Evolutionary conservation across 371 early-diverging fungal genomes (phyloP), one percentile per base, ranked within the genome.

Genomic region (Haplosporangium sp.): DNA sequence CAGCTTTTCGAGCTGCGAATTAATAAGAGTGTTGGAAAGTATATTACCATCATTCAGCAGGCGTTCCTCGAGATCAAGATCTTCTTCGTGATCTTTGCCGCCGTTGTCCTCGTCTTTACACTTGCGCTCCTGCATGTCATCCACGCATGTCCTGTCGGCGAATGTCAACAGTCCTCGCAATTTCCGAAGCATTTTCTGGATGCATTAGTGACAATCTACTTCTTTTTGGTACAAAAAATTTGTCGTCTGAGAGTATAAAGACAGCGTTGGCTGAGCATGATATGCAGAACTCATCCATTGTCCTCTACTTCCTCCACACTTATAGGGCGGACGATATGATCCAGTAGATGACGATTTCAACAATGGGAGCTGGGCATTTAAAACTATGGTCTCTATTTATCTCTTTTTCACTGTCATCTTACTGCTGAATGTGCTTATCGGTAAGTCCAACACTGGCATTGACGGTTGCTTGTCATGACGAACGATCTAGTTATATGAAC

Each of bases 1-100:
- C 48, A 64, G 64, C 38, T 66, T 29, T 58, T 59, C 46, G 67
- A 66, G 18, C 54, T 66, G 21, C 52, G 67, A 16, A 57, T 66
- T 36, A 51, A 54, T 16, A 57, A 59, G 43, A 36, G 36, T 1
- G 45, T 66, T 6, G 51, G 67, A 42, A 59, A 66, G 36, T 58
- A 41, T n/a, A 59, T 66, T 16, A 58, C 67, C 13, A 66, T 66
- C 21, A 52, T 66, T 14, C 21, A 57, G 23, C 14, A 59, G n/a
- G 46, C 41, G 9, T 23, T 66, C 0, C 38, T 45, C 11, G 21
- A 59, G 59, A 66, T 66, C 54, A 20, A 37, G 20, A 59, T 59
- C 7, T 66, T 59, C 46, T 66, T 66, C 54, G 10, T 59, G 7
- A 58, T 66, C 38, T 59, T 66, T 37, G 67, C 67, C 5, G 20